Percentiles rank a stretch among this genome's conserved stretches.
Evolutionary conservation across 1,284 basidiomycete genomes (phyloP).

Genomic region (Ustilago curta): DNA sequence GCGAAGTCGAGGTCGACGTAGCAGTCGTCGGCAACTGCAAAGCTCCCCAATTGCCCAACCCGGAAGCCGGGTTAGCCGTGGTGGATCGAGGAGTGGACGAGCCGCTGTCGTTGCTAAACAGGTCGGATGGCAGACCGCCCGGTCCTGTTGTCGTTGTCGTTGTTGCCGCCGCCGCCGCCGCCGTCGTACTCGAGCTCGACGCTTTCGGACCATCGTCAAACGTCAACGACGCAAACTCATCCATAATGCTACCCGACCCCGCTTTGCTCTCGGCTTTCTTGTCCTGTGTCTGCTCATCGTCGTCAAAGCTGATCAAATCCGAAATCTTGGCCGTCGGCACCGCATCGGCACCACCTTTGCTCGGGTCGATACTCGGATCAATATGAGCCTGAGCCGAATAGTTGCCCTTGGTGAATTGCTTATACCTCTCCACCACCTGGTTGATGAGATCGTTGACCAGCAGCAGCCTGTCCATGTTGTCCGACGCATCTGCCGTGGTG

Average conservation of each 20-base stretch:
- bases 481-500: constrained; percentile 75
- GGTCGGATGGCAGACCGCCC: constrained; percentile 41
- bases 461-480: constrained; percentile 87
- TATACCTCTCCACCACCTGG: constrained; percentile 87
- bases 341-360: constrained; percentile 59
- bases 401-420: constrained; percentile 91
- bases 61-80: constrained; percentile 27
- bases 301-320: constrained; percentile 67
- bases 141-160: constrained; percentile 11
- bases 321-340: constrained; percentile 64
- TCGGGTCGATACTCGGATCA: constrained; percentile 69
- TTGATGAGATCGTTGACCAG: constrained; percentile 99
- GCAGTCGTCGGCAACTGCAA: constrained; percentile 55
- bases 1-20: constrained; percentile 37
- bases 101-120: constrained; percentile 41
- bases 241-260: constrained; percentile 36
- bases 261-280: neutral
- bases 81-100: constrained; percentile 18
- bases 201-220: constrained; percentile 46
- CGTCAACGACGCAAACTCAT: constrained; percentile 64
- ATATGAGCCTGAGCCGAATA: constrained; percentile 76
- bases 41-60: constrained; percentile 58
- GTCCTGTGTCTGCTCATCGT: constrained; percentile 34
- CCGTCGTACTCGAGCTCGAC: neutral
- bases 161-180: too few relatives aligned